These are phyloP conservation scores for Pseudocercospora fijiensis DNA, from an alignment of 2,329 filamentous ascomycete species.

Conservation along the genomic window DNA sequence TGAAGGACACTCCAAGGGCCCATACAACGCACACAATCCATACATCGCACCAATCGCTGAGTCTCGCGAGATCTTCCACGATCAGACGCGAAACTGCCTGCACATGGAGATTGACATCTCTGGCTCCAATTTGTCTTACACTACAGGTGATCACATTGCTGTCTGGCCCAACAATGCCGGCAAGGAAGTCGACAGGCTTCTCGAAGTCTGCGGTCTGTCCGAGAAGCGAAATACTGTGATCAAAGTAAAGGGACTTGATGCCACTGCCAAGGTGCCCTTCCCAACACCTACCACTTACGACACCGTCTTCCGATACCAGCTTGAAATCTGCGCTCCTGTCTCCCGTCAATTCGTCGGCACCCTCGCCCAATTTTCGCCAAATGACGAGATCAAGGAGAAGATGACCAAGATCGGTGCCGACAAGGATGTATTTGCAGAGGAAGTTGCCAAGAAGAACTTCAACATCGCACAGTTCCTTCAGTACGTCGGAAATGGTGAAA, in stretches of 20 bases:
- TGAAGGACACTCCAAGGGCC: conserved; percentile 77
- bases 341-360: conserved; percentile 92
- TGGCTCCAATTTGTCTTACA: conserved; percentile 85
- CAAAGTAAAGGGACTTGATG: conserved; percentile 84
- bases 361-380: conserved; percentile 84
- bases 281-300: conserved; percentile 96
- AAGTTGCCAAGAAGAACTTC: conserved; percentile 75
- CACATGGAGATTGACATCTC: conserved; percentile 94
- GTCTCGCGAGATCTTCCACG: conserved; percentile 85
- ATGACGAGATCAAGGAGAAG: conserved; percentile 79
- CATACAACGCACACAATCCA: conserved; percentile 86
- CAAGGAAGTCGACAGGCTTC: conserved; percentile 84
- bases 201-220: conserved; percentile 72
- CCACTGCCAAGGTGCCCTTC: conserved; percentile 96
- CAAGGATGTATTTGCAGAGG: conserved; percentile 91
- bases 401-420: conserved; percentile 86
- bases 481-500: conserved; percentile 67
- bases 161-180: conserved; percentile 97
- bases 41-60: conserved; percentile 89
- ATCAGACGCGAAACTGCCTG: conserved; percentile 88
- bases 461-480: conserved; percentile 87
- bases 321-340: conserved; percentile 92
- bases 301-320: conserved; percentile 87
- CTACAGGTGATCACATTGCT: conserved; percentile 95
- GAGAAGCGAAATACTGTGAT: conserved; percentile 80